Base-by-base conservation (phyloP, 2,329 filamentous ascomycete genomes). In the Pseudonectria foliicola region DNA sequence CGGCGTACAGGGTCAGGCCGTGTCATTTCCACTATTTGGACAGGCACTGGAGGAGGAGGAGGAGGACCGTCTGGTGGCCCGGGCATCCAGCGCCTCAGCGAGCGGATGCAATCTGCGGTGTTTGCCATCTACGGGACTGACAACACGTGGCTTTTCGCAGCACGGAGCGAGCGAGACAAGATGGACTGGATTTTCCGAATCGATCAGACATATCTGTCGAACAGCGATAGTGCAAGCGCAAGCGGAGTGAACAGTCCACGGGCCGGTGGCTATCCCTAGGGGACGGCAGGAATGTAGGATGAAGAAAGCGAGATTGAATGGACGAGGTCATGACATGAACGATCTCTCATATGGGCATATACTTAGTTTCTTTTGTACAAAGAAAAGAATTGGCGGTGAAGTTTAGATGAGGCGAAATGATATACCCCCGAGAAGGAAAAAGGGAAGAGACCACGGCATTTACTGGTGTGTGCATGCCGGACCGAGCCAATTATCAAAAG, bases 121-220 rank as follows among this genome's bases (percentile, higher is more conserved):
- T 98, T 95, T 70, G 92, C 92, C 10, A 77, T 98, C 33, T 98
- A 96, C 56, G 90, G 86, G 27, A 85, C 83, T 40, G 84, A 92
- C 59, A 95, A 95, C 61, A 95, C 89, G 23, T 98, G 89, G 75
- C 70, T 98, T 27, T 96, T 98, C 60, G 86, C 88, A 11, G 85
- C 88, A 15, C 74, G 88, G 39, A 90, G 80, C 51, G 90, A 95
- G 65, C 75, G 81, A 31, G 89, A 95, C 60, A 95, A 95, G 69
- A 82, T 89, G 49, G 92, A 96, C 59, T 98, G 92, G 92, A 95
- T 98, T 49, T 75, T 93, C 60, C 82, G 84, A 53, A 87, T 98
- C 49, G 92, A 98, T 61, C 84, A 95, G 67, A 85, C 82, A 33
- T 77, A 73, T 47, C 60, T 73, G 50, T 67, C 70, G 25, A 67